A percentile compares a stretch with the other conserved stretches of the same genome.
These are phyloP conservation scores for Maudiozyma bulderi DNA, from an alignment of 805 yeast genomes.

Conservation along the genomic window DNA sequence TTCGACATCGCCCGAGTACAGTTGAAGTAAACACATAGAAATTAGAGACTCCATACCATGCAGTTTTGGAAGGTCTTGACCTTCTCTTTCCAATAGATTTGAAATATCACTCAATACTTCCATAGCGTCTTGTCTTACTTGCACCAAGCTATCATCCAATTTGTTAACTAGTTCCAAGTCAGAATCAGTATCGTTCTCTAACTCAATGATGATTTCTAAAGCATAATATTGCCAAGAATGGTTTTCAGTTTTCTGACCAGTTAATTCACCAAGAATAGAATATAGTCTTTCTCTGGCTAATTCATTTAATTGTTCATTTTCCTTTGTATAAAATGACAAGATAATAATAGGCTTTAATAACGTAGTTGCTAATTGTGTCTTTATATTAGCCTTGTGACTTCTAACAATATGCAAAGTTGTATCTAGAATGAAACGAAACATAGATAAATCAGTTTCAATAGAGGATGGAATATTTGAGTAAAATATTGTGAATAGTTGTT, in stretches of 20 bases:
- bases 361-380: conserved; percentile 7
- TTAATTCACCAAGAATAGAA: conserved; percentile 54
- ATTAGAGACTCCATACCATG: conserved; percentile 64
- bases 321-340: conserved; percentile 26
- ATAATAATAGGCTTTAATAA: conserved; percentile 25
- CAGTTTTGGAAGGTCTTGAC: neutral
- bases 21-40: conserved; percentile 67
- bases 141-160: conserved; percentile 51
- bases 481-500: conserved; percentile 16
- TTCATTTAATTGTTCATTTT: conserved; percentile 9
- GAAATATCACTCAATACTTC: conserved; percentile 37
- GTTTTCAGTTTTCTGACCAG: conserved; percentile 31
- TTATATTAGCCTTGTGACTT: conserved; percentile 30
- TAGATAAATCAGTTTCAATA: conserved; percentile 5
- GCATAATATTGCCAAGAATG: conserved; percentile 51
- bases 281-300: conserved; percentile 54
- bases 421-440: conserved; percentile 48
- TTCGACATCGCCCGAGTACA: conserved; percentile 69
- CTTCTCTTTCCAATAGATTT: conserved; percentile 26
- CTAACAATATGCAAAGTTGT: conserved; percentile 45
- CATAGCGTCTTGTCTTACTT: conserved; percentile 40
- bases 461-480: conserved; percentile 3
- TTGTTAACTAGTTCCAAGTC: conserved; percentile 24
- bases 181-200: conserved; percentile 15
- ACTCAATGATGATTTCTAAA: conserved; percentile 30